Evolutionary conservation across 441 rosid genomes (phyloP), one percentile per base, ranked within the genome.

Genomic region (Eugenia klotzschiana): DNA sequence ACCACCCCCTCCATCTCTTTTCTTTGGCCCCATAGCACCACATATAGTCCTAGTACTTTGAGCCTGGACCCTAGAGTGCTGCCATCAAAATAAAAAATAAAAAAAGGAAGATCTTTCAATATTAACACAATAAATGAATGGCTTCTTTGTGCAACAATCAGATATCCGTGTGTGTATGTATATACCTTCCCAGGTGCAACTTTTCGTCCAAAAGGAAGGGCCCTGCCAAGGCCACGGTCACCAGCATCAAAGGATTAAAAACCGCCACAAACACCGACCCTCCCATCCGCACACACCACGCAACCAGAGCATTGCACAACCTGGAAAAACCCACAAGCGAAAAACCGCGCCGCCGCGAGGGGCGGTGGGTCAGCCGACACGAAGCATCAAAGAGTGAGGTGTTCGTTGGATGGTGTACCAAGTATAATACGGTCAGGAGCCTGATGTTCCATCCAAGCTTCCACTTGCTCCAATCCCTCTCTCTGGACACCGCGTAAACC

Each of bases 371-470:
- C 6, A 69, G 49, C 77, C 57, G 7, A n/a, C n/a, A n/a, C n/a
- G n/a, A n/a, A n/a, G n/a, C n/a, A n/a, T n/a, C n/a, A n/a, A n/a
- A n/a, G n/a, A n/a, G n/a, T n/a, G n/a, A n/a, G n/a, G n/a, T n/a
- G n/a, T n/a, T n/a, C n/a, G n/a, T n/a, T n/a, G n/a, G n/a, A n/a
- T 7, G 25, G 3, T 33, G 41, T 88, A 89, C 89, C 82, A 83
- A 20, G 64, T 80, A 91, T 22, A 88, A 86, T 27, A 84, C 90
- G 8, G 88, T 86, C 49, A 89, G 86, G 27, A 91, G 88, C 55
- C 86, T 84, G 53, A 91, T 80, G 27, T 90, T 87, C 89, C 87
- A 89, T 11, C 88, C 88, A 8, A 90, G 56, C 82, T 88, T 88
- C 88, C 92, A 90, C 3, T 81, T 87, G 37, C 73, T 37, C 90